phyloP scores from a whole-genome alignment of 1,284 basidiomycete species.

The Irpex lacteus region DNA sequence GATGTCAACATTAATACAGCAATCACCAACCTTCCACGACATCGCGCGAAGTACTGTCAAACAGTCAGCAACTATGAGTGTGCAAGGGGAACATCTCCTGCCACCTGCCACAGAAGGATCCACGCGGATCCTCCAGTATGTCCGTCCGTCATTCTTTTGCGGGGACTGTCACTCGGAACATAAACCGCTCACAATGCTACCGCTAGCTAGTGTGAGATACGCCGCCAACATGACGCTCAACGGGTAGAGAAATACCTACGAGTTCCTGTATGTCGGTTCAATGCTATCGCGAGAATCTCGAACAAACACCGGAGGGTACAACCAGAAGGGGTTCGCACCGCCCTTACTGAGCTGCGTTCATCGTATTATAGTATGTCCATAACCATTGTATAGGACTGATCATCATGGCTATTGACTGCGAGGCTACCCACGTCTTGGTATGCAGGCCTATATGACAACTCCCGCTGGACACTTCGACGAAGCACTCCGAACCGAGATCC shows the following conservation, averaged over 20 bases:
- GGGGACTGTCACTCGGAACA: background rate
- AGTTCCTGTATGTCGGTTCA: conserved; percentile 3
- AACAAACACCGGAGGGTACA: conserved; percentile 14
- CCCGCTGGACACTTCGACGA: background rate
- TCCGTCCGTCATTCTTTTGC: background rate
- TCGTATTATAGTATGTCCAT: background rate
- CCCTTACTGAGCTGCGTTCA: background rate
- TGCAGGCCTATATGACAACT: background rate
- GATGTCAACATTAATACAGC: background rate
- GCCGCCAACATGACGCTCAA: background rate
- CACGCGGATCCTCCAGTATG: background rate
- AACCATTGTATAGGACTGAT: conserved; percentile 1
- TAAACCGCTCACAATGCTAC: background rate
- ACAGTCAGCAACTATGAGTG: background rate
- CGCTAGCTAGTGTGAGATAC: background rate
- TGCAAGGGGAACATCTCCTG: background rate
- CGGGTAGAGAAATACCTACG: background rate
- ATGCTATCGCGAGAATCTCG: conserved; percentile 15
- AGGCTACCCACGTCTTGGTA: background rate
- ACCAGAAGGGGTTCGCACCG: background rate
- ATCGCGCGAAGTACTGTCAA: background rate
- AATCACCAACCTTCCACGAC: background rate
- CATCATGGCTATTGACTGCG: background rate
- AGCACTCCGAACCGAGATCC: background rate
- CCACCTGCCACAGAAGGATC: background rate